Conservation (phyloP, 768 basidiomycete species). For the Phylloporus sp. region DNA sequence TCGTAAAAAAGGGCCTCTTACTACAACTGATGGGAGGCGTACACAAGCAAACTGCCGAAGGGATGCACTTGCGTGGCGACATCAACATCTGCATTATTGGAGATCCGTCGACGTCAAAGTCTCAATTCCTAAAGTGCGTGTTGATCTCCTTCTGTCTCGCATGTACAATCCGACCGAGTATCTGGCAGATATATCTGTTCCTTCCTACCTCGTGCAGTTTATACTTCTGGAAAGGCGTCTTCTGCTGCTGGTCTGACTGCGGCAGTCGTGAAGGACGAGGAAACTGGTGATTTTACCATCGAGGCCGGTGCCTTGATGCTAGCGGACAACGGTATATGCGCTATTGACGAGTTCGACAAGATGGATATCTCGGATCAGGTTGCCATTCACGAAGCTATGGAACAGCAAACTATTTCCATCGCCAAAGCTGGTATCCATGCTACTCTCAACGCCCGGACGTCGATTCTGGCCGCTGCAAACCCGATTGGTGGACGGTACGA, state of each 20-base stretch:
- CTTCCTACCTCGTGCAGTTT: conserved; percentile 95
- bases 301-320: conserved; percentile 99
- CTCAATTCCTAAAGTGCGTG: conserved; percentile 93
- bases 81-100: conserved; percentile 98
- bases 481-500: conserved; percentile 97
- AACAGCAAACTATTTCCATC: conserved; percentile 99
- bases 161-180: neutral
- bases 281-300: conserved; percentile 98
- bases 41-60: conserved; percentile 93
- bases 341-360: conserved; percentile 99
- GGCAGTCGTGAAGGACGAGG: conserved; percentile 97
- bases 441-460: conserved; percentile 94
- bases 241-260: conserved; percentile 98
- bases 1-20: conserved; percentile 95
- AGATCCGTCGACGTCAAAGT: conserved; percentile 96
- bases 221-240: conserved; percentile 99
- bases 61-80: conserved; percentile 97
- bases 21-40: conserved; percentile 98
- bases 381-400: conserved; percentile 99
- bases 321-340: conserved; percentile 98
- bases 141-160: neutral
- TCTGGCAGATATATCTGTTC: conserved; percentile 85
- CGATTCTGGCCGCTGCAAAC: conserved; percentile 96
- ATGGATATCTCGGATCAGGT: conserved; percentile 99
- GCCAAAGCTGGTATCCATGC: conserved; percentile 99